Evolutionary conservation across 805 yeast genomes (phyloP), one percentile per base, ranked within the genome.

Genomic region (Candida nitratophila): DNA sequence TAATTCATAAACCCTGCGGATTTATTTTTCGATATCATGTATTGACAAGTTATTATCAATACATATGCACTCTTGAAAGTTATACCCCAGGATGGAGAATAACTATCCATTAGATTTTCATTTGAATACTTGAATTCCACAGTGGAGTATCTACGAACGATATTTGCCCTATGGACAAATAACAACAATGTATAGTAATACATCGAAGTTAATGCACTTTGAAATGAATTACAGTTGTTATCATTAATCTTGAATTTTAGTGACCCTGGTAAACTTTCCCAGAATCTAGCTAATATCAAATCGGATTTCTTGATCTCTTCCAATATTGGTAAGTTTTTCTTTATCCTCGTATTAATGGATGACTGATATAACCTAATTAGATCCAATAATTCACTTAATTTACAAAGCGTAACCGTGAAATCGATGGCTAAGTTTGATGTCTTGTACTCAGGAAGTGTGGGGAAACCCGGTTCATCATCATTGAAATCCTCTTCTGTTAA

Each of bases 41-140:
- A 79, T 40, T 79, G 79, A 26, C 78, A 71, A 44, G 86, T 79
- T 37, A 76, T 69, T 5, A 85, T 74, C 49, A 85, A 79, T 78
- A 83, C 79, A 53, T 86, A 77, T 1, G 93, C 88, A 1, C 90
- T 83, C 58, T 83, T 87, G 66, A 84, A 84, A 3, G 88, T 84
- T 46, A 85, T 82, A 15, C 89, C 85, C 84, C 87, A 80, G 11
- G 86, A 78, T 3, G 87, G 85, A 56, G 77, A 79, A 43, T 41
- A 40, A 57, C 7, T 3, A 10, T 68, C 60, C 61, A 69, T 63
- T 49, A 60, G 64, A 15, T 72, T 71, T 43, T 62, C 61, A 1
- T 70, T 61, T 48, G 39, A 21, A 47, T 44, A 14, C 47, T 2
- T 73, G 60, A 14, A 63, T 60, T 16, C 40, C 35, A 16, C 5